phyloP scores from a whole-genome alignment of 495 filamentous ascomycete species.

The Hypomontagnella submonticulosa region DNA sequence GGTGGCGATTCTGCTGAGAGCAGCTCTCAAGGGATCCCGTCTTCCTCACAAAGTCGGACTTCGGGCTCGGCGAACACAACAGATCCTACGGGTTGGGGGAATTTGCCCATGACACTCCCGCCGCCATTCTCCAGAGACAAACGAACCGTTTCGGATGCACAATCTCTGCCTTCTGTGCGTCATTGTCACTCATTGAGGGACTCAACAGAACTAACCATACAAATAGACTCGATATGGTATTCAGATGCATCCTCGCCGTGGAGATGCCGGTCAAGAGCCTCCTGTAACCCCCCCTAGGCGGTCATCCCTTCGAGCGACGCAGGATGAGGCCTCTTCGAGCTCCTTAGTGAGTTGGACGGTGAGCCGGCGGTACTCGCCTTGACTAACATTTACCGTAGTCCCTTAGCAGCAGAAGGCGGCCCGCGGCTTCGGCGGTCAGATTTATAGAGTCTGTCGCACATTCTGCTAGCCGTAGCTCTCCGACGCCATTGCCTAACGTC shows the following conservation, averaged over 20 bases:
- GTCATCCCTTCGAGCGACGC: conserved; percentile 32
- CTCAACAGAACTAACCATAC: conserved; percentile 41
- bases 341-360: conserved; percentile 31
- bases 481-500: conserved; percentile 27
- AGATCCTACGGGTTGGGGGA: conserved; percentile 27
- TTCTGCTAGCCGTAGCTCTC: conserved; percentile 39
- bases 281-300: conserved; percentile 43
- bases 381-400: conserved; percentile 25
- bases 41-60: conserved; percentile 32
- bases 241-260: conserved; percentile 11
- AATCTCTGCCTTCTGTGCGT: conserved; percentile 58
- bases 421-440: conserved; percentile 47
- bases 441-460: conserved; percentile 40
- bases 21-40: conserved; percentile 21
- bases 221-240: conserved; percentile 21
- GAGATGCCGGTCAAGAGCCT: conserved; percentile 22
- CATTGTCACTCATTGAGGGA: not conserved
- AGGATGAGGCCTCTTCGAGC: conserved; percentile 21
- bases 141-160: conserved; percentile 64
- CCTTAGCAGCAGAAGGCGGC: conserved; percentile 28
- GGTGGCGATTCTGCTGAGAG: conserved; percentile 22
- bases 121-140: conserved; percentile 54
- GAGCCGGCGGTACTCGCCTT: not conserved
- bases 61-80: conserved; percentile 17
- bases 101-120: conserved; percentile 50